Evolutionary conservation across 257 asterid genomes (phyloP).

Genomic region (Forsythia suspensa): DNA sequence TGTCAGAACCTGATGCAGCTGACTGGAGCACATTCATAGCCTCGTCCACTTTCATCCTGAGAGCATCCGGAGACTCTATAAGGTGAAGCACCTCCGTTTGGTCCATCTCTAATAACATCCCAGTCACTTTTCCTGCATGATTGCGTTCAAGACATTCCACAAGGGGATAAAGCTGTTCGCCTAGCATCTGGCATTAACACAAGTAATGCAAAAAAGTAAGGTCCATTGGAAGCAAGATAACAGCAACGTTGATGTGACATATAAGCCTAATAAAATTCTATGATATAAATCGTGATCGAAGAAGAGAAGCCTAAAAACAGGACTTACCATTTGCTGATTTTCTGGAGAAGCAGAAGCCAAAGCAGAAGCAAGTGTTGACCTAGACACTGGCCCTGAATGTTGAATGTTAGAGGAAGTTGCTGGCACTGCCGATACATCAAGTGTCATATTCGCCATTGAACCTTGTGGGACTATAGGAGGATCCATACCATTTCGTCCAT

Average conservation of each 20-base stretch:
- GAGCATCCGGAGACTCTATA: constrained; percentile 81
- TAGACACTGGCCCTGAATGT: constrained; percentile 39
- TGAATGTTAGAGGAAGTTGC: constrained; percentile 40
- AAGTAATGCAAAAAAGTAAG: background rate
- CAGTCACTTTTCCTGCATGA: constrained; percentile 72
- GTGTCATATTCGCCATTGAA: constrained; percentile 44
- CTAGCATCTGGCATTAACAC: constrained; percentile 61
- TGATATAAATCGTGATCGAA: background rate
- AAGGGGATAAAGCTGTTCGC: constrained; percentile 74
- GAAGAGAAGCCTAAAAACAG: background rate
- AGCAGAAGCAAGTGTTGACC: constrained; percentile 74
- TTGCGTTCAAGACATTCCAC: constrained; percentile 62
- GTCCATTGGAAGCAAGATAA: background rate
- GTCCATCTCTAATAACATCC: constrained; percentile 92
- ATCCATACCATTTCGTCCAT: constrained; percentile 41
- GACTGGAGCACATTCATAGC: constrained; percentile 74
- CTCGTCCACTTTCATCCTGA: constrained; percentile 71
- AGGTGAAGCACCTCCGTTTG: constrained; percentile 88
- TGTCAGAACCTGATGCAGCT: constrained; percentile 34
- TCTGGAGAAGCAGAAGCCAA: constrained; percentile 81
- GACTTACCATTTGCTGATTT: constrained; percentile 58
- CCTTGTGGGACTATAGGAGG: constrained; percentile 46
- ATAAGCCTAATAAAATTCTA: background rate
- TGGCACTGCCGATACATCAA: constrained; percentile 38
- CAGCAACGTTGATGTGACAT: background rate